These are phyloP conservation scores for Podospora comata DNA, from an alignment of 495 filamentous ascomycete species.

Conservation along the genomic window DNA sequence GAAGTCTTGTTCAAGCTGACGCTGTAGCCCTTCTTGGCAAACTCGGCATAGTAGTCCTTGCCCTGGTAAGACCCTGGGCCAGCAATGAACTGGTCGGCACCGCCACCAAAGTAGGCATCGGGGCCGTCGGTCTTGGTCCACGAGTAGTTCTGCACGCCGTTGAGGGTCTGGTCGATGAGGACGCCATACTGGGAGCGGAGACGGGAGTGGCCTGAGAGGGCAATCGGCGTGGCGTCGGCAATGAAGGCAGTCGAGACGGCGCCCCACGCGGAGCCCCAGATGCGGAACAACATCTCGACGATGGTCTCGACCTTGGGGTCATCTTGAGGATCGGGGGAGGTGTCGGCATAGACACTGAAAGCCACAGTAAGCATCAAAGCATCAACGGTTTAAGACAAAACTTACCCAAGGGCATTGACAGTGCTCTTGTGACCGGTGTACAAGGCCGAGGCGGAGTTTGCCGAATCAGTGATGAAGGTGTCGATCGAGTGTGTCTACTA, in stretches of 20 bases:
- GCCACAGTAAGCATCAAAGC: not conserved
- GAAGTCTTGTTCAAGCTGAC: conserved; percentile 65
- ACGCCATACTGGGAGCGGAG: conserved; percentile 58
- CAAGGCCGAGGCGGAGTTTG: conserved; percentile 70
- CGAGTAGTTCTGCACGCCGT: conserved; percentile 59
- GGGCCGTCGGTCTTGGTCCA: conserved; percentile 66
- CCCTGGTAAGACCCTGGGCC: conserved; percentile 51
- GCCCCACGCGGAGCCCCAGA: conserved; percentile 51
- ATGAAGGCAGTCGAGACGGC: conserved; percentile 65
- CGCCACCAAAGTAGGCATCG: conserved; percentile 70
- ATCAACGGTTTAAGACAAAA: not conserved
- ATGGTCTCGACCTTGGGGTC: conserved; percentile 79
- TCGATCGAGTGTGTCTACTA: conserved; percentile 63
- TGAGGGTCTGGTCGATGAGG: conserved; percentile 59
- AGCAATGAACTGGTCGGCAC: conserved; percentile 67
- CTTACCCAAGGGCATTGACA: conserved; percentile 64
- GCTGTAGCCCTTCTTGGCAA: conserved; percentile 61
- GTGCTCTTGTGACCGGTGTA: conserved; percentile 73
- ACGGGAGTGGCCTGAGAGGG: conserved; percentile 62
- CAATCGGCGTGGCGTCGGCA: conserved; percentile 70
- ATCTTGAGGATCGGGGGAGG: conserved; percentile 60
- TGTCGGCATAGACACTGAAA: conserved; percentile 62
- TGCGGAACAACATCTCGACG: conserved; percentile 63
- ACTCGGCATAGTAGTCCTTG: conserved; percentile 65
- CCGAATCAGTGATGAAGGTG: conserved; percentile 72